A percentile compares a stretch with the other conserved stretches of the same genome.
phyloP scores from a whole-genome alignment of 495 filamentous ascomycete genomes.

The Penicillium paxilli region DNA sequence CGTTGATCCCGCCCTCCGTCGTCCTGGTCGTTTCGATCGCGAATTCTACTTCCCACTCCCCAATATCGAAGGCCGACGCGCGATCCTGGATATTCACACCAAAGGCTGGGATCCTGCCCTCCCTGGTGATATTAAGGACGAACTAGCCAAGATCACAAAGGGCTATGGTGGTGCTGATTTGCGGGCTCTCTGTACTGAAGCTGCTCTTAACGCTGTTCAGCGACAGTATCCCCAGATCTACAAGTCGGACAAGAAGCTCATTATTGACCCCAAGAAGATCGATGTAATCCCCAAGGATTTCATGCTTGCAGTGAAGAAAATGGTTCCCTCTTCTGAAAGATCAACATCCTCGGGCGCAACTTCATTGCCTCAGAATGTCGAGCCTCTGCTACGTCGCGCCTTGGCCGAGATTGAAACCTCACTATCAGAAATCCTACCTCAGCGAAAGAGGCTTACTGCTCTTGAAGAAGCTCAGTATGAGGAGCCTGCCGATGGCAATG shows the following conservation, averaged over 20 bases:
- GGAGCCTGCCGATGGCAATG: slow-evolving; percentile 74
- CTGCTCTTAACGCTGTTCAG: slow-evolving; percentile 97
- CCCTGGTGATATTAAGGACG: slow-evolving; percentile 72
- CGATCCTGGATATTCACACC: slow-evolving; percentile 94
- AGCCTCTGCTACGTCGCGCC: slow-evolving; percentile 76
- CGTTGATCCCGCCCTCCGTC: slow-evolving; percentile 94
- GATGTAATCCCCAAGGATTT: slow-evolving; percentile 88
- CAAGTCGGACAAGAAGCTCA: slow-evolving; percentile 81
- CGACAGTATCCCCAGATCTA: slow-evolving; percentile 96
- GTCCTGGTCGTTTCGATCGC: slow-evolving; percentile 93
- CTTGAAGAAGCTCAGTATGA: slow-evolving; percentile 94
- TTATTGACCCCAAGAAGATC: slow-evolving; percentile 82
- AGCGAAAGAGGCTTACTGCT: slow-evolving; percentile 79
- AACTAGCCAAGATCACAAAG: slow-evolving; percentile 84
- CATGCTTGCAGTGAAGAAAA: slow-evolving; percentile 93
- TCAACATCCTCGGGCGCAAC: slow-evolving; percentile 79
- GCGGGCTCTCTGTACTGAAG: slow-evolving; percentile 92
- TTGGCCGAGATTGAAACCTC: slow-evolving; percentile 63
- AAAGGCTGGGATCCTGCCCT: slow-evolving; percentile 85
- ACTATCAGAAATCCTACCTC: slow-evolving; percentile 78
- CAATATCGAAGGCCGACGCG: slow-evolving; percentile 69
- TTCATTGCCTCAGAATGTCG: slow-evolving; percentile 72
- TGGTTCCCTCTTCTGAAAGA: slow-evolving; percentile 90
- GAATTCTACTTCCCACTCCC: slow-evolving; percentile 98
- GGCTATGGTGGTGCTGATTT: slow-evolving; percentile 96